These are phyloP conservation scores for Alternaria rosae DNA, from an alignment of 2,329 filamentous ascomycete genomes.

Conservation along the genomic window DNA sequence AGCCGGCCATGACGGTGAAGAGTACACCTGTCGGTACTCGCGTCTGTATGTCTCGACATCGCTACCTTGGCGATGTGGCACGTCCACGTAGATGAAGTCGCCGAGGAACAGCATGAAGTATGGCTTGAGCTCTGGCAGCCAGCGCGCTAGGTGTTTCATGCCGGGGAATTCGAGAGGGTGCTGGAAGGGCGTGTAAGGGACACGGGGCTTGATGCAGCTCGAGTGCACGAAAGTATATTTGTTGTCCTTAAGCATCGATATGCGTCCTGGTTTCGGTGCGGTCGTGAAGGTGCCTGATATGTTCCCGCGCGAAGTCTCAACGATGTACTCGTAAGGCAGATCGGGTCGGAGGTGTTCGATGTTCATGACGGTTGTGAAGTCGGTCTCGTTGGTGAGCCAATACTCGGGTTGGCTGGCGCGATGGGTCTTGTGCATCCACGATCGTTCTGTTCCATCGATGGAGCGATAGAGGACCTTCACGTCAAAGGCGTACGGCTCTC, in stretches of 20 bases:
- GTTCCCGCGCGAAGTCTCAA: conserved; percentile 74
- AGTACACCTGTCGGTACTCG: conserved; percentile 95
- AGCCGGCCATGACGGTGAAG: conserved; percentile 86
- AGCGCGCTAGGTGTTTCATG: conserved; percentile 76
- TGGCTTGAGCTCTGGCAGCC: conserved; percentile 73
- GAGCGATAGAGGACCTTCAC: conserved; percentile 58
- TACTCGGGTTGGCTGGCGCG: conserved; percentile 40
- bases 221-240: conserved; percentile 91
- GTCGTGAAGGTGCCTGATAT: conserved; percentile 82
- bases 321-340: conserved; percentile 80
- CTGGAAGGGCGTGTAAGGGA: conserved; percentile 86
- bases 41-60: conserved; percentile 79
- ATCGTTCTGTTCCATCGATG: conserved; percentile 32
- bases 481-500: conserved; percentile 78
- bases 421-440: conserved; percentile 44
- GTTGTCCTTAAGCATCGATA: conserved; percentile 65
- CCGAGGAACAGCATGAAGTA: conserved; percentile 79
- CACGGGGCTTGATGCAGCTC: conserved; percentile 89
- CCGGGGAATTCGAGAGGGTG: conserved; percentile 85
- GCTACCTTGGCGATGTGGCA: conserved; percentile 79
- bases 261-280: conserved; percentile 73
- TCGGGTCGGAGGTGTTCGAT: conserved; percentile 74
- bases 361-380: conserved; percentile 78
- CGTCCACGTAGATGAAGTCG: conserved; percentile 91
- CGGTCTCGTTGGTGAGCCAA: conserved; percentile 75